phyloP scores from a whole-genome alignment of 805 yeast species.

The Ogataea allantospora region DNA sequence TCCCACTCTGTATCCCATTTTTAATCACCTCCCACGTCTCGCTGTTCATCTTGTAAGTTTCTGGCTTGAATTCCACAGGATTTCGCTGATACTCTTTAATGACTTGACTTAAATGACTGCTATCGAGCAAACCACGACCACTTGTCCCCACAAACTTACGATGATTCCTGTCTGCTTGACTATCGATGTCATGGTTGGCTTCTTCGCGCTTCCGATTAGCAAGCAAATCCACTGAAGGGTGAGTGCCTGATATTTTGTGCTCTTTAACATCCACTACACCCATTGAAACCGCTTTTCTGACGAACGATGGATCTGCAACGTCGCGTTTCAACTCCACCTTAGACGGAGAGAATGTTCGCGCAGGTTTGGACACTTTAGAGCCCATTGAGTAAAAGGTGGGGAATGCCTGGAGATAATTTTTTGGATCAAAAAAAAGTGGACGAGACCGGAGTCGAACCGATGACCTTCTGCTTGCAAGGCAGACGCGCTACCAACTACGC shows the following conservation, averaged over 20 bases:
- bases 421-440: conserved; percentile 42
- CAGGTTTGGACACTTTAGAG: conserved; percentile 5
- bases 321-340: conserved; percentile 1
- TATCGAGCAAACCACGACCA: not conserved
- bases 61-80: not conserved
- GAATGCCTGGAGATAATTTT: not conserved
- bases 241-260: not conserved
- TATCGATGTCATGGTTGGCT: not conserved
- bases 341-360: conserved; percentile 1
- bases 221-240: not conserved
- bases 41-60: not conserved
- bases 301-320: conserved; percentile 5
- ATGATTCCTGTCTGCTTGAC: not conserved
- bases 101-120: not conserved
- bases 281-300: conserved; percentile 16
- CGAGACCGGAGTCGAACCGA: conserved; percentile 78
- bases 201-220: not conserved
- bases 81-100: not conserved
- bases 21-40: not conserved
- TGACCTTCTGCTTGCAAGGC: conserved; percentile 79
- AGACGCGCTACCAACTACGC: conserved; percentile 83
- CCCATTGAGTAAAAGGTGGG: conserved; percentile 4
- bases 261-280: not conserved
- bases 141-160: not conserved
- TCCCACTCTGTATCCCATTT: not conserved